These are phyloP conservation scores for Bipolaris zeicola DNA, from an alignment of 2,329 filamentous ascomycete genomes.

Conservation along the genomic window DNA sequence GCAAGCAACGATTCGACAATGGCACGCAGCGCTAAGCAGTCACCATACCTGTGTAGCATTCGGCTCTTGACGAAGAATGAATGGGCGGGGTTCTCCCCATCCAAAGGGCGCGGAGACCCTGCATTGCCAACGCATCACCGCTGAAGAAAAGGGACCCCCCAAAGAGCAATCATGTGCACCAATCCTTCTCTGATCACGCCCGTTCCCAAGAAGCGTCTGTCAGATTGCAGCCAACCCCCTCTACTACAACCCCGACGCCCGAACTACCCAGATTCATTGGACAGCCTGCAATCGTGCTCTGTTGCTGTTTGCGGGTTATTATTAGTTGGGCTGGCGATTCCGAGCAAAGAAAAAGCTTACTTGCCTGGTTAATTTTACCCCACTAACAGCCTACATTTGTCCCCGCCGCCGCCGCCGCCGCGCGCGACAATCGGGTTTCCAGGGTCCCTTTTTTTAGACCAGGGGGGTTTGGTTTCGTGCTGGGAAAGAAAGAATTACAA, in stretches of 20 bases:
- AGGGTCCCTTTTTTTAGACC: not conserved
- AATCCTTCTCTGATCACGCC: slow-evolving; percentile 37
- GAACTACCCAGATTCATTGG: slow-evolving; percentile 1
- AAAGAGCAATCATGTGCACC: slow-evolving; percentile 31
- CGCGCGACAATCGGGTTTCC: not conserved
- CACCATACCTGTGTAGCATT: slow-evolving; percentile 25
- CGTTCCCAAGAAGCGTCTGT: slow-evolving; percentile 29
- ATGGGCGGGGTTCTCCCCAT: slow-evolving; percentile 20
- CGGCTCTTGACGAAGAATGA: slow-evolving; percentile 14
- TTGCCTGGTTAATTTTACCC: slow-evolving; percentile 17
- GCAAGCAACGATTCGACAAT: slow-evolving; percentile 26
- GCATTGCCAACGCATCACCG: slow-evolving; percentile 46
- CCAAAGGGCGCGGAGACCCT: slow-evolving; percentile 21
- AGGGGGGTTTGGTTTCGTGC: not conserved
- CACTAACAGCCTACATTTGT: slow-evolving; percentile 15
- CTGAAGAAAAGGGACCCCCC: slow-evolving; percentile 25
- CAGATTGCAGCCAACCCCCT: slow-evolving; percentile 28
- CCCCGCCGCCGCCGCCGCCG: not conserved
- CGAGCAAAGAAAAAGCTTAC: not conserved
- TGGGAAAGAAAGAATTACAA: not conserved
- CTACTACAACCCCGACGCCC: slow-evolving; percentile 13
- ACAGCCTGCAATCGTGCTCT: not conserved
- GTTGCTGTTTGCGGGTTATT: not conserved
- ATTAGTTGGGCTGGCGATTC: not conserved
- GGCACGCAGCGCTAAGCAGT: slow-evolving; percentile 24